These are phyloP conservation scores for Monosporascus sp. DNA, from an alignment of 2,329 filamentous ascomycete species.

Conservation along the genomic window DNA sequence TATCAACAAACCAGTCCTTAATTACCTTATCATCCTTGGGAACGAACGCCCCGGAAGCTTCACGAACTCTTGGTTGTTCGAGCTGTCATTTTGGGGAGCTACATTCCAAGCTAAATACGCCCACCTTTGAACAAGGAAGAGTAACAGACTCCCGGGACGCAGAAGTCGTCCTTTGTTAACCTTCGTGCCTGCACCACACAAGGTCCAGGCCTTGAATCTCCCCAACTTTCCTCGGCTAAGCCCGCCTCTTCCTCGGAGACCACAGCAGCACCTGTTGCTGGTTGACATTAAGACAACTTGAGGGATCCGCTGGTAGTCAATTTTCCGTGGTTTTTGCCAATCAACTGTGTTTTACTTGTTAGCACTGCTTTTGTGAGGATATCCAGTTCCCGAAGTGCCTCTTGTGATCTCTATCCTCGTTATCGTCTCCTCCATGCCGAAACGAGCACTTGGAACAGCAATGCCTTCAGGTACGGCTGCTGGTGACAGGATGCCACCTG, in stretches of 20 bases:
- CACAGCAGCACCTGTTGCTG: too few species aligned
- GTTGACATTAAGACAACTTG: too few species aligned
- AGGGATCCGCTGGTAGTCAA: too few species aligned
- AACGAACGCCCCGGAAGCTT: too few species aligned
- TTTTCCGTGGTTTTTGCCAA: too few species aligned
- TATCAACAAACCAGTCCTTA: too few species aligned
- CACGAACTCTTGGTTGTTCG: background rate
- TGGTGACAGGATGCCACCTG: slow-evolving; percentile 25
- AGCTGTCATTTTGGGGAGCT: background rate
- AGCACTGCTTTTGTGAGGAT: background rate
- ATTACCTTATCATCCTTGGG: too few species aligned
- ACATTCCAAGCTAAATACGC: background rate
- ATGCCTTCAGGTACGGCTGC: slow-evolving; percentile 23
- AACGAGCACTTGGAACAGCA: slow-evolving; percentile 30
- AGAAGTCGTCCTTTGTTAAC: background rate
- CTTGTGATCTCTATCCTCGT: background rate
- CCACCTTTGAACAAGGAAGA: background rate
- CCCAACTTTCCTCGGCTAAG: background rate
- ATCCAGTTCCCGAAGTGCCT: background rate
- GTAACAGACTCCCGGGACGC: background rate
- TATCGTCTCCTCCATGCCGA: slow-evolving; percentile 28
- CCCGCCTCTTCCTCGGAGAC: too few species aligned
- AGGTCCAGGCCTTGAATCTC: background rate
- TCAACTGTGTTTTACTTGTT: too few species aligned
- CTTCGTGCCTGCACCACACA: background rate